Percentiles rank a stretch among this genome's conserved stretches.
Evolutionary conservation across 2,329 filamentous ascomycete genomes (phyloP).

Genomic region (Verruconis gallopava): DNA sequence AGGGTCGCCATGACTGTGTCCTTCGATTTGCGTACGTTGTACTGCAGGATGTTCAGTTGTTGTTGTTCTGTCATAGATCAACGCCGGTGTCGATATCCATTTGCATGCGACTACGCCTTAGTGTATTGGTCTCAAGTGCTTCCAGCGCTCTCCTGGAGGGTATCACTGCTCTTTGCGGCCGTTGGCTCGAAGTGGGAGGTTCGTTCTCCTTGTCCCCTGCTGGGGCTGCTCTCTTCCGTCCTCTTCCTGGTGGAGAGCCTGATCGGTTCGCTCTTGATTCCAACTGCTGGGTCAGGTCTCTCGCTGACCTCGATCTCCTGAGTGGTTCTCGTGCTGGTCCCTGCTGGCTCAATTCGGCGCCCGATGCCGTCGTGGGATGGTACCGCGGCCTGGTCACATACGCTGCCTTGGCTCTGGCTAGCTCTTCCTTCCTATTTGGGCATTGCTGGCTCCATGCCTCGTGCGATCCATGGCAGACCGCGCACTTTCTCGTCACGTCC

Average conservation of each 20-base stretch:
- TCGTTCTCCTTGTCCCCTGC: no score
- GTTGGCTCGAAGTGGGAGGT: not conserved
- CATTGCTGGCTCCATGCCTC: slow-evolving; percentile 10
- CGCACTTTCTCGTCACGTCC: slow-evolving; percentile 12
- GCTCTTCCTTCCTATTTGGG: slow-evolving; percentile 13
- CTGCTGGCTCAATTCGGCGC: no score
- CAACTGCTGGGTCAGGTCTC: not conserved
- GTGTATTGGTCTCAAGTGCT: not conserved
- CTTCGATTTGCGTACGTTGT: no score
- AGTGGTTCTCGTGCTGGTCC: no score
- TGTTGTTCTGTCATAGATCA: no score
- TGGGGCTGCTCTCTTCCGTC: slow-evolving; percentile 2
- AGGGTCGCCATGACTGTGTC: no score
- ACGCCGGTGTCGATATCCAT: no score
- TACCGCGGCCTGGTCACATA: no score
- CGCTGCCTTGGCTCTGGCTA: slow-evolving; percentile 12
- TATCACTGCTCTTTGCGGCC: not conserved
- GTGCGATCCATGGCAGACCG: slow-evolving; percentile 12
- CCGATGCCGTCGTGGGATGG: no score
- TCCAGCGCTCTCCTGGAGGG: no score
- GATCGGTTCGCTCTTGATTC: not conserved
- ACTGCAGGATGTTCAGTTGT: no score
- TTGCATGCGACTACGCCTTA: not conserved
- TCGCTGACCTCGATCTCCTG: not conserved
- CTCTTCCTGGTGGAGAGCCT: not conserved